Base-by-base conservation (phyloP, 495 filamentous ascomycete genomes). In the Neurospora sp. region DNA sequence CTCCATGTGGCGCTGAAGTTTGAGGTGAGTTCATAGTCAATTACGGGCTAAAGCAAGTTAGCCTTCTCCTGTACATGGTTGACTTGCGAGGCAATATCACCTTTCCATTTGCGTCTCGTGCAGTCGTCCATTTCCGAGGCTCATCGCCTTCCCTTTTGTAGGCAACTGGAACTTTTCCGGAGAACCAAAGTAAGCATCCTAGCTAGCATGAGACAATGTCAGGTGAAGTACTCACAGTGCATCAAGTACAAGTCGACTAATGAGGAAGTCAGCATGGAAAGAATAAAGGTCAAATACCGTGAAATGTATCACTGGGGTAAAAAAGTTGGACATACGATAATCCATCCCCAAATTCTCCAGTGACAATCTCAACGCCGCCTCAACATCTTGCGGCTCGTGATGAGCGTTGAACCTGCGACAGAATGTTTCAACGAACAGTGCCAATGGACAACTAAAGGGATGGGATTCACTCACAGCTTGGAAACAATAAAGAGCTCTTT, bases 401-500 rank as follows among this genome's bases (percentile, higher is more conserved):
- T 80, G 77, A 0, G 76, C 77, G 3, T 77, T 81, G 76, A 37
- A 69, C 4, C 31, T 54, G 38, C 9, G 27, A 38, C 48, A 38
- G 73, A 37, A 37, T 69, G 7, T 69, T 40, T 37, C 5, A 14
- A 41, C 14, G 6, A 27, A n/a, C 5, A 11, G 70, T 72, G 42
- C 5, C 5, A 8, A 6, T 6, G 2, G 16, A n/a, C 5, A 42
- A 1, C 5, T 16, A 3, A 42, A 42, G 40, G 40, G 14, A 5
- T 14, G 40, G 14, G 46, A 72, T 35, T 69, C 41, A 69, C 75
- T 72, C 18, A 77, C 79, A 82, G 73, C 74, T 85, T 85, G 18
- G 82, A 79, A 5, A 82, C 82, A 35, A 84, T 78, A 46, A 81
- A 84, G 4, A 84, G 76, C 69, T 85, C 77, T 27, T 80, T 74